Base-by-base conservation (phyloP, 352 stramenopile species). In the Halophytophthora polymorphica region DNA sequence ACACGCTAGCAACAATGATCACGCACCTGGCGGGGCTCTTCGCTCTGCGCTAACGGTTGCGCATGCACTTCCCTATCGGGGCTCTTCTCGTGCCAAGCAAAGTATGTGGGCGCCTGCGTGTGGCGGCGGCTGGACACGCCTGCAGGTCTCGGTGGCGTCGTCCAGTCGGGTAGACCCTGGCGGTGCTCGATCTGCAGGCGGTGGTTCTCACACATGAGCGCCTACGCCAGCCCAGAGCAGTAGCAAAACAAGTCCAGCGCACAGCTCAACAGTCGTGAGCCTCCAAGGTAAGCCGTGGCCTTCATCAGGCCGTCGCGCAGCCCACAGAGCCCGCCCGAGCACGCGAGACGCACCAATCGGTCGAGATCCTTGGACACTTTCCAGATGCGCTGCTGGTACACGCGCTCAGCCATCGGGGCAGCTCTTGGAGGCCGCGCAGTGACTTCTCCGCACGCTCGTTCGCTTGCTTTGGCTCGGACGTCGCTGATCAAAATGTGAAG, bases 131-230 rank as follows among this genome's bases (percentile, higher is more conserved):
- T 78, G 25, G 63, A 45, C 6, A 81, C 56, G 7, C 78, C 78
- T 10, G 78, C 78, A 14, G 73, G 58, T 0, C 61, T 61, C 1
- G 45, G 34, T 1, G 66, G 73, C 6, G 31, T 41, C 28, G 59
- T 59, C 73, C 71, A 84, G 48, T 88, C 73, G 2, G 66, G 66
- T 19, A 78, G 40, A 29, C 71, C 77, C 17, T 82, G 36, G n/a
- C 65, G 70, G 39, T 74, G 64, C n/a, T 60, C 49, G 25, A 61
- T 65, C 35, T 86, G 73, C 4, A 58, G 62, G 15, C 70, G 60
- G 52, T 84, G 74, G 43, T 88, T 71, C 53, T 86, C 72, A 34
- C 72, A 84, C 29, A 73, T 36, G 10, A 88, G 6, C 15, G 76
- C 62, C 71, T 86, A n/a, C n/a, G n/a, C n/a, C n/a, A 38, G 19